Evolutionary conservation across 306 rosid species (phyloP).

Genomic region (Citrullus mucosospermus): DNA sequence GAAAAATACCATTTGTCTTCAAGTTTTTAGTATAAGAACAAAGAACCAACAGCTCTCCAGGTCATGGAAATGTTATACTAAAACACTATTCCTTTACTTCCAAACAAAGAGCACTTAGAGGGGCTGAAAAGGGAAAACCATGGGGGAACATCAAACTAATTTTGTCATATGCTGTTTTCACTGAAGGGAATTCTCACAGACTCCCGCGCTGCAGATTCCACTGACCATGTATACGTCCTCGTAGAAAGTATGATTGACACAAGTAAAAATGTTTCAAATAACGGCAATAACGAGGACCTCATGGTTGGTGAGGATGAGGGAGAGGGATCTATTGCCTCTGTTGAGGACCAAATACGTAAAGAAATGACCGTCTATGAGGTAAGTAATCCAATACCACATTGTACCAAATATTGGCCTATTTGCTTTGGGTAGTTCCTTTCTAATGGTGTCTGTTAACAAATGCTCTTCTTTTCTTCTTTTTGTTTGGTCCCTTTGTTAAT

Average conservation of each 20-base stretch:
- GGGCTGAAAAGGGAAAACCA: neutral
- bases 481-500: slow-evolving; percentile 9
- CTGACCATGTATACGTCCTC: slow-evolving; percentile 44
- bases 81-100: neutral
- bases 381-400: slow-evolving; percentile 6
- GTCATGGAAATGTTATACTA: too few relatives aligned
- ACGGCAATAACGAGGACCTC: slow-evolving; percentile 59
- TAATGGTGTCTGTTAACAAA: too few relatives aligned
- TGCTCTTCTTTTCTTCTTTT: neutral
- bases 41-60: too few relatives aligned
- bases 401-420: neutral
- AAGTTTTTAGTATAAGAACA: too few relatives aligned
- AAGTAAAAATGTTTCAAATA: slow-evolving; percentile 40
- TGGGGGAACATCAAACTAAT: neutral
- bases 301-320: slow-evolving; percentile 81
- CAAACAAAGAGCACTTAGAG: neutral
- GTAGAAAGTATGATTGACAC: slow-evolving; percentile 53
- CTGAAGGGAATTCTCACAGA: slow-evolving; percentile 66
- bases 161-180: neutral
- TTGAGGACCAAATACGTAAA: slow-evolving; percentile 72
- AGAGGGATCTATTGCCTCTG: slow-evolving; percentile 66
- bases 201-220: slow-evolving; percentile 38
- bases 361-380: slow-evolving; percentile 96
- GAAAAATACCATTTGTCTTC: too few relatives aligned
- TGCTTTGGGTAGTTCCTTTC: neutral